phyloP scores from a whole-genome alignment of 1,284 basidiomycete species.

The Microbotryomycetes sp. region DNA sequence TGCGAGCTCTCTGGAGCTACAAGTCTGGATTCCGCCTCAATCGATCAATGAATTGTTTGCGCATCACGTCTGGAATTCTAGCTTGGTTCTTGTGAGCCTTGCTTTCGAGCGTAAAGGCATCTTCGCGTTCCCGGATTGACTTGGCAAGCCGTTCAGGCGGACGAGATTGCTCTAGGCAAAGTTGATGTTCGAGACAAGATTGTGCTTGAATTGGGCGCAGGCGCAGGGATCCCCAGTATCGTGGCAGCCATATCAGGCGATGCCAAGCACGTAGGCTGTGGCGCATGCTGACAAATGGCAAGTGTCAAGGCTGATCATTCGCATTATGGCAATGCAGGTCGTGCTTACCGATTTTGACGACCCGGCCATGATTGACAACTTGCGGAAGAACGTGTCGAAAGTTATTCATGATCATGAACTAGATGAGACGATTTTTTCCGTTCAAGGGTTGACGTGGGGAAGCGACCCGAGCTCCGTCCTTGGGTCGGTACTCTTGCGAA shows the following conservation, averaged over 20 bases:
- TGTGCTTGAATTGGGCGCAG: constrained; percentile 16
- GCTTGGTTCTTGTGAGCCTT: constrained; percentile 3
- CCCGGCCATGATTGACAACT: constrained; percentile 4
- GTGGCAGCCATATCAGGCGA: neutral
- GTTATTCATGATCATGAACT: neutral
- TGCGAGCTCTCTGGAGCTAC: neutral
- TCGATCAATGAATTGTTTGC: constrained; percentile 11
- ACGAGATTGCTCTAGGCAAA: neutral
- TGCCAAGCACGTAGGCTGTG: neutral
- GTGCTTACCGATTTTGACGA: constrained; percentile 20
- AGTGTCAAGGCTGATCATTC: too few species aligned
- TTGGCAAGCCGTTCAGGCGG: neutral
- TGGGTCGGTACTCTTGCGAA: neutral
- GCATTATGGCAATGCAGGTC: neutral
- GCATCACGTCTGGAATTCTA: constrained; percentile 11
- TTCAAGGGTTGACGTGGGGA: constrained; percentile 13
- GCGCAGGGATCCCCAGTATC: constrained; percentile 13
- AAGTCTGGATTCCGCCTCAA: constrained; percentile 2
- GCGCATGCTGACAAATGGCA: neutral
- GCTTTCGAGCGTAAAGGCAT: constrained; percentile 9
- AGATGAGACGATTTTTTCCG: neutral
- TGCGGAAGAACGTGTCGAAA: constrained; percentile 2
- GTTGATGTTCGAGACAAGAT: neutral
- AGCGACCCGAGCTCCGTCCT: neutral
- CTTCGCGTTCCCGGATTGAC: neutral